These are phyloP conservation scores for Pseudogymnoascus sp. DNA, from an alignment of 2,329 filamentous ascomycete genomes.

Conservation along the genomic window DNA sequence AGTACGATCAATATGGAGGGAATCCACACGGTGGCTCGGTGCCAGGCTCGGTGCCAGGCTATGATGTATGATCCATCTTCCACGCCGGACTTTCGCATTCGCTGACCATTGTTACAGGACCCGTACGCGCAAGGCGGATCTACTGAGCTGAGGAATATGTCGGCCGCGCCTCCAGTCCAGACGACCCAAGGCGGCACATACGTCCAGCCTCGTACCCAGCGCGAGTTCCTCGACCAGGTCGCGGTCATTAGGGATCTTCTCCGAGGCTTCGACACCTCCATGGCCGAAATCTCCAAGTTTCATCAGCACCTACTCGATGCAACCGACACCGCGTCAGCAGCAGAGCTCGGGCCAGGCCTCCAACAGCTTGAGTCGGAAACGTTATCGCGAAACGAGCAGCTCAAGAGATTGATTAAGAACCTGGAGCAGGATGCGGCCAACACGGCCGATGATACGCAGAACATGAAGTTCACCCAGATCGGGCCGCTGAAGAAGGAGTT, in stretches of 20 bases:
- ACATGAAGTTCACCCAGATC: constrained; percentile 64
- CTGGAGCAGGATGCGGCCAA: constrained; percentile 62
- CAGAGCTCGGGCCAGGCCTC: constrained; percentile 39
- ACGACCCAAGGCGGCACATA: constrained; percentile 17
- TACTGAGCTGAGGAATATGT: constrained; percentile 20
- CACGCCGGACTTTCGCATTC: neutral
- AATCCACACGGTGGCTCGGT: constrained; percentile 62
- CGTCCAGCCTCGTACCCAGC: constrained; percentile 44
- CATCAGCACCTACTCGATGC: constrained; percentile 65
- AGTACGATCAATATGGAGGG: constrained; percentile 43
- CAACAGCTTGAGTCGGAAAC: constrained; percentile 62
- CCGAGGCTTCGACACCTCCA: constrained; percentile 53
- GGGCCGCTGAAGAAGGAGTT: constrained; percentile 63
- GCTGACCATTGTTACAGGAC: constrained; percentile 10
- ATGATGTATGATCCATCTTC: constrained; percentile 15
- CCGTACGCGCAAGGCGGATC: constrained; percentile 17
- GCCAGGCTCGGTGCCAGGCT: constrained; percentile 35
- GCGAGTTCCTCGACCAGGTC: constrained; percentile 61
- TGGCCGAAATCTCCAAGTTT: constrained; percentile 57
- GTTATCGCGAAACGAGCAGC: constrained; percentile 62
- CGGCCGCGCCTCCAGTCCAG: constrained; percentile 18
- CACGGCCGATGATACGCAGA: constrained; percentile 50
- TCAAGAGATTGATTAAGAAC: constrained; percentile 71
- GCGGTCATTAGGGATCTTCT: constrained; percentile 60
- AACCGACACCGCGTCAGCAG: constrained; percentile 45